Conservation (phyloP, 371 early-diverging fungal species). For the Mucor indicus region DNA sequence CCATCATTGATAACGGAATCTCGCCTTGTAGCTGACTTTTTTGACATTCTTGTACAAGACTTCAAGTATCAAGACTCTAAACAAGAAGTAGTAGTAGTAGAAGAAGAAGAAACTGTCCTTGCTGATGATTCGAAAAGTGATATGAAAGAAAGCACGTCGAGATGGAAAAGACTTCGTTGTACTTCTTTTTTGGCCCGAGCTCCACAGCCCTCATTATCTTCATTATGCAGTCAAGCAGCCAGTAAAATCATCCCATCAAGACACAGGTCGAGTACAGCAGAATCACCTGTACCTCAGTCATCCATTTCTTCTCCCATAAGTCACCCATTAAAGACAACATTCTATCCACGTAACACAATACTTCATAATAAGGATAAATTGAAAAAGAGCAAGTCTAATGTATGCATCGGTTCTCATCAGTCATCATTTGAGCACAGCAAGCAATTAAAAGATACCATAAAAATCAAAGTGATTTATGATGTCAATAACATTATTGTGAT, state of each 20-base stretch:
- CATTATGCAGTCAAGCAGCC: conserved; percentile 24
- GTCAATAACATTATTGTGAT: conserved; percentile 34
- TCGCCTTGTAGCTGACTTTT: conserved; percentile 19
- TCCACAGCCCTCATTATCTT: conserved; percentile 20
- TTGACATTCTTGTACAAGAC: too few relatives aligned
- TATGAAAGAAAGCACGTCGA: too few relatives aligned
- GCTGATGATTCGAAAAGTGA: too few relatives aligned
- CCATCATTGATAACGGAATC: conserved; percentile 18
- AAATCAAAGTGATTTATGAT: conserved; percentile 37
- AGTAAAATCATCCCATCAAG: conserved; percentile 17
- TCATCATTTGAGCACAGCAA: too few relatives aligned
- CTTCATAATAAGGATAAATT: too few relatives aligned
- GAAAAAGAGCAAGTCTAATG: conserved; percentile 18
- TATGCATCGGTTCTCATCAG: conserved; percentile 1
- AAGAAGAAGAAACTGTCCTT: too few relatives aligned
- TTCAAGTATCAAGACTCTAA: too few relatives aligned
- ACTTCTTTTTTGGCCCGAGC: conserved; percentile 17
- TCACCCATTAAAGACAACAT: too few relatives aligned
- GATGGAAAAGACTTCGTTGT: conserved; percentile 24
- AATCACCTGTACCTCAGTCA: conserved; percentile 14
- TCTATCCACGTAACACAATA: too few relatives aligned
- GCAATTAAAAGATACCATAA: conserved; percentile 21
- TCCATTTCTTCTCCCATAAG: conserved; percentile 13
- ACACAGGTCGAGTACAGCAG: too few relatives aligned
- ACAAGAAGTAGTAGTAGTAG: too few relatives aligned